Base-by-base conservation (phyloP, 805 yeast genomes). In the Starmera pachycereana region DNA sequence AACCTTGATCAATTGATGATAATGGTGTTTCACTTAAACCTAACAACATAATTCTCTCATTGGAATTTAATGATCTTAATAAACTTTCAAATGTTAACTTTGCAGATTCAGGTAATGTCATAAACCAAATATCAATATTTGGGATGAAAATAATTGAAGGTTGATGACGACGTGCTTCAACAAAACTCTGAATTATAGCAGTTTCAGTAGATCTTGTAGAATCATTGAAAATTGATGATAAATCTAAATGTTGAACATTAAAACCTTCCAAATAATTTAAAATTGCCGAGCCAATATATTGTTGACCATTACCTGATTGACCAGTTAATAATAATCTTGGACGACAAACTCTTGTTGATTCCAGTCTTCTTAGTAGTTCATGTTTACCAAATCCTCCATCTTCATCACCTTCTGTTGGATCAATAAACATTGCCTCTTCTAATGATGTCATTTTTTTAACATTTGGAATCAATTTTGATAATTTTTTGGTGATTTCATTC, bases 71-170 rank as follows among this genome's bases (percentile, higher is more conserved):
- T 7, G 81, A 71, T 42, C 85, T 69, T 36, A 90, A 63, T 44
- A 89, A 62, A 22, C 87, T 79, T 18, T 76, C 67, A 30, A 92
- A 68, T 2, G 92, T 80, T 1, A 88, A 75, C 45, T 74, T 74
- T 1, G 89, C 86, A 3, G 85, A 68, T 11, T 71, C 76, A 0
- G 87, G 74, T 32, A 85, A 71, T 4, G 85, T 78, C 10, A 63
- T 68, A 40, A 71, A 65, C 88, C 96, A 87, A 9, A 78, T 72
- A 42, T 87, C 87, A 38, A 87, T 63, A 52, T 83, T 82, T 4
- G 97, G 96, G 38, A 92, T 74, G 55, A 74, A 82, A 3, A 92
- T 63, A 12, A 92, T 80, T 8, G 95, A 74, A 0, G 97, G 98
- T 43, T 83, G 82, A 46, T 90, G 94, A 53, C 95, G 74, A 47